Percentiles rank a stretch among this genome's conserved stretches.
Conservation (phyloP, 2,329 filamentous ascomycete species). For the Sporothrix schenckii region DNA sequence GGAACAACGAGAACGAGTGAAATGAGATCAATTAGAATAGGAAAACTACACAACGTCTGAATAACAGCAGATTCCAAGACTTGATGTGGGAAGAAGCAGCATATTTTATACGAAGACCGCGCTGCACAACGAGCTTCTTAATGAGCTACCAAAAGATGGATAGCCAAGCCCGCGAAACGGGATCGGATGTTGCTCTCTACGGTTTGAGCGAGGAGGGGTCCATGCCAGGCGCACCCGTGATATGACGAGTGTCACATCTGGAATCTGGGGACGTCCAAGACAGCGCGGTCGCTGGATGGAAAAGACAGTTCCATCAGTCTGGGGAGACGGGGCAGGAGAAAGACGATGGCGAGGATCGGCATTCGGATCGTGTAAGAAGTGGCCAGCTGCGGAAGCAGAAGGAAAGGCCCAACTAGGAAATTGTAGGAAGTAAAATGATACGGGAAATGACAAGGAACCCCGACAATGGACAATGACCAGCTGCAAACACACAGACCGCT, state of each 20-base stretch:
- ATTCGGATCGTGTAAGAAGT: not conserved
- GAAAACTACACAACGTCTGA: not conserved
- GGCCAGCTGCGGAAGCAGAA: not conserved
- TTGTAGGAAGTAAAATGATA: not conserved
- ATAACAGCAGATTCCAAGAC: not conserved
- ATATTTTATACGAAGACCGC: too few species aligned
- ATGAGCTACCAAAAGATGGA: not conserved
- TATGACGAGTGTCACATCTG: constrained; percentile 15
- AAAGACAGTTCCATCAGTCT: not conserved
- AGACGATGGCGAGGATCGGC: not conserved
- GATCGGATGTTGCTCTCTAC: constrained; percentile 15
- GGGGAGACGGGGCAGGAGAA: not conserved
- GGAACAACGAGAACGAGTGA: not conserved
- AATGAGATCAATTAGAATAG: not conserved
- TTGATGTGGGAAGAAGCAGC: too few species aligned
- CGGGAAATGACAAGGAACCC: not conserved
- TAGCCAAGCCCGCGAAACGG: not conserved
- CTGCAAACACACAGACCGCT: not conserved
- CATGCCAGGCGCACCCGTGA: not conserved
- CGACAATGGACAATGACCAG: not conserved
- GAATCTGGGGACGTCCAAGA: not conserved
- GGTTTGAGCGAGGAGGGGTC: constrained; percentile 13
- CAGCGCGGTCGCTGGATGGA: not conserved
- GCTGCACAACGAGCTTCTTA: too few species aligned
- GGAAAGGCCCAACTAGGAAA: not conserved